Evolutionary conservation across 805 yeast genomes (phyloP).

Genomic region (Ogataea minuta): DNA sequence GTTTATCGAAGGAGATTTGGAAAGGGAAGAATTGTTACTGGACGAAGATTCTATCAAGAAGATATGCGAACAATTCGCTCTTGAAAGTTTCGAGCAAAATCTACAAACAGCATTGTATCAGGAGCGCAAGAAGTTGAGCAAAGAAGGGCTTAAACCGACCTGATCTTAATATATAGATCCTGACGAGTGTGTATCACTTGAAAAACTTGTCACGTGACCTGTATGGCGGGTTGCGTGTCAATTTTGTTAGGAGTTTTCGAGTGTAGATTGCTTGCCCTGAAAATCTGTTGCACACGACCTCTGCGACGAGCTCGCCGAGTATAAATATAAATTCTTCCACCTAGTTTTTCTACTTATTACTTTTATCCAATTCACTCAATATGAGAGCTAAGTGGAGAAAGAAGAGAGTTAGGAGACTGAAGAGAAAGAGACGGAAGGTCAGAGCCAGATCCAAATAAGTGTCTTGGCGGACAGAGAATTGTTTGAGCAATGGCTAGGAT

Average conservation of each 20-base stretch:
- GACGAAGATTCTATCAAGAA: constrained; percentile 44
- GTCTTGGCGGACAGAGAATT: constrained; percentile 16
- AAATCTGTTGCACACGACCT: constrained; percentile 8
- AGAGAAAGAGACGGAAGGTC: constrained; percentile 99
- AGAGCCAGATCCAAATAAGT: constrained; percentile 99
- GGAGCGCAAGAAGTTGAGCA: constrained; percentile 36
- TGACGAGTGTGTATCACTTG: background rate
- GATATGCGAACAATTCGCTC: constrained; percentile 44
- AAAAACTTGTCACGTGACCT: constrained; percentile 4
- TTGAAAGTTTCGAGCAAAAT: constrained; percentile 43
- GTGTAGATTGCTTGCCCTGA: constrained; percentile 1
- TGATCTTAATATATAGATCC: constrained; percentile 1
- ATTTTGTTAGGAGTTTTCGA: background rate
- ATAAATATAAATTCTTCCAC: constrained; percentile 10
- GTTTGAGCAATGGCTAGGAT: constrained; percentile 8
- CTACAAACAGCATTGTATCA: constrained; percentile 53
- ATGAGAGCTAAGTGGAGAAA: constrained; percentile 99
- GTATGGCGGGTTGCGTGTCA: background rate
- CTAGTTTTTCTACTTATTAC: constrained; percentile 9
- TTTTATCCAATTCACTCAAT: constrained; percentile 21
- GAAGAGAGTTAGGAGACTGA: constrained; percentile 99
- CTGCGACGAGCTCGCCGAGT: constrained; percentile 11
- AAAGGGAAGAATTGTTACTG: constrained; percentile 41
- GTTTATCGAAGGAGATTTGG: constrained; percentile 14
- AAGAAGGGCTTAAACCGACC: background rate